Percentiles rank a stretch among this genome's conserved stretches.
Evolutionary conservation across 768 basidiomycete genomes (phyloP).

Genomic region (Gloeopeniophorella convolvens): DNA sequence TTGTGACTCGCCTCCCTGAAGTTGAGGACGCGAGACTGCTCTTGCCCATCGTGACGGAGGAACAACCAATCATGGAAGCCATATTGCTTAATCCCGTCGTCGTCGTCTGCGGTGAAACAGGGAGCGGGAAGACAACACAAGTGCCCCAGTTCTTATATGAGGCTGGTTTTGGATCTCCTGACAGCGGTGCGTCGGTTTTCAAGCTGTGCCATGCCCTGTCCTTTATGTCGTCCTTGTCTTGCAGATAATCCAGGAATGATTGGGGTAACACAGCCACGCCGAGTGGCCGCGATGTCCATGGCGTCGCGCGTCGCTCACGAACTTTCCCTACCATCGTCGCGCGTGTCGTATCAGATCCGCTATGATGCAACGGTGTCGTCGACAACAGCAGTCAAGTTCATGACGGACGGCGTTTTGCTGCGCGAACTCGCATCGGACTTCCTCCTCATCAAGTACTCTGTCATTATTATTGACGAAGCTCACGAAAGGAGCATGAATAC

Average conservation of each 20-base stretch:
- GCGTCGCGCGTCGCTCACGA: conserved; percentile 90
- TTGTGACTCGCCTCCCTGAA: conserved; percentile 57
- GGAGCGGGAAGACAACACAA: conserved; percentile 97
- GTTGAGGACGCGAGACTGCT: conserved; percentile 72
- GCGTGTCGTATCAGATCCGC: conserved; percentile 94
- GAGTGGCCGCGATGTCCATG: conserved; percentile 97
- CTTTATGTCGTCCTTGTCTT: conserved; percentile 3
- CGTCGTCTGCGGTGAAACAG: conserved; percentile 90
- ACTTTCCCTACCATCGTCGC: conserved; percentile 72
- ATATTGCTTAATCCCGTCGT: conserved; percentile 82
- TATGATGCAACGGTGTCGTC: conserved; percentile 93
- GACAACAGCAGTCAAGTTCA: conserved; percentile 93
- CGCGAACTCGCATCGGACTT: conserved; percentile 92
- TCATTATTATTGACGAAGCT: conserved; percentile 95
- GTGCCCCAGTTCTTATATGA: conserved; percentile 98
- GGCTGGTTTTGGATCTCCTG: conserved; percentile 83
- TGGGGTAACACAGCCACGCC: conserved; percentile 93
- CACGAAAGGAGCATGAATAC: conserved; percentile 99
- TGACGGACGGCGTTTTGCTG: conserved; percentile 97
- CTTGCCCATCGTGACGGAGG: conserved; percentile 87
- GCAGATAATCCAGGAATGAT: conserved; percentile 97
- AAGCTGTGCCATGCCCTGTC: neutral
- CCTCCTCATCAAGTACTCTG: conserved; percentile 87
- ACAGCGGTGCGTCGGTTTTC: conserved; percentile 53
- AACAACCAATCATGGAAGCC: conserved; percentile 91